Percentiles rank a stretch among this genome's conserved stretches.
Conservation (phyloP, 768 basidiomycete species). For the Nidularia sp. region DNA sequence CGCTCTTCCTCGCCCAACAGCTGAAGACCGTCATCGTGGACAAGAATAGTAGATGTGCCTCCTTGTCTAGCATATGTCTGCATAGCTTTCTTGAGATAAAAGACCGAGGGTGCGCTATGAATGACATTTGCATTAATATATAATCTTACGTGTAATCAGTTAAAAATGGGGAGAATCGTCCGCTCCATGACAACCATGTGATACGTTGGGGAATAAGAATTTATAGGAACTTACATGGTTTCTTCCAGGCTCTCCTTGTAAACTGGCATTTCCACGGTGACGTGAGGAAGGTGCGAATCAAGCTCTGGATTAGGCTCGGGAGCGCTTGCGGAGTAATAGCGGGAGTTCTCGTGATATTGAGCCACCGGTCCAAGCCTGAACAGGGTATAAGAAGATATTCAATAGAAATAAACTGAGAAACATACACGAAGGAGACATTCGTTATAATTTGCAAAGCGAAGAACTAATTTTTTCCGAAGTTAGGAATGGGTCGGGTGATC, state of each 20-base stretch:
- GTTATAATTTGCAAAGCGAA: slow-evolving; percentile 67
- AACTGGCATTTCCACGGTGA: slow-evolving; percentile 81
- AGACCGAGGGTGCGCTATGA: slow-evolving; percentile 65
- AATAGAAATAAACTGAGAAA: slow-evolving; percentile 4
- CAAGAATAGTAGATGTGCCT: slow-evolving; percentile 72
- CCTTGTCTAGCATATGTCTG: slow-evolving; percentile 92
- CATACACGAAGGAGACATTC: slow-evolving; percentile 65
- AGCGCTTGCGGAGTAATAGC: slow-evolving; percentile 71
- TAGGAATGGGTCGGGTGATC: neutral
- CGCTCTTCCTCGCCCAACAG: slow-evolving; percentile 58
- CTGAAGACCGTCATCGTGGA: slow-evolving; percentile 85
- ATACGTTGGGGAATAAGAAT: neutral
- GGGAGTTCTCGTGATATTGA: slow-evolving; percentile 81
- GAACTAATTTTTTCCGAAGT: slow-evolving; percentile 42
- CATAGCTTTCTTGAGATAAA: slow-evolving; percentile 80
- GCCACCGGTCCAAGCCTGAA: slow-evolving; percentile 75
- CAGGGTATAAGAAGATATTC: neutral
- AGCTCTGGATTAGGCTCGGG: slow-evolving; percentile 61
- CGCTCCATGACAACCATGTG: too few species aligned
- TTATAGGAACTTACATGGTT: slow-evolving; percentile 60
- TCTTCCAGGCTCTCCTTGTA: slow-evolving; percentile 84
- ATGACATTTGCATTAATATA: slow-evolving; percentile 6
- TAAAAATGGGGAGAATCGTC: too few species aligned
- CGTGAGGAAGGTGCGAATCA: slow-evolving; percentile 64
- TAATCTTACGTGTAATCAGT: neutral